Percentiles rank a stretch among this genome's conserved stretches.
These are phyloP conservation scores for Rhodomyrtus tomentosa DNA, from an alignment of 345 rosid species.

Conservation along the genomic window DNA sequence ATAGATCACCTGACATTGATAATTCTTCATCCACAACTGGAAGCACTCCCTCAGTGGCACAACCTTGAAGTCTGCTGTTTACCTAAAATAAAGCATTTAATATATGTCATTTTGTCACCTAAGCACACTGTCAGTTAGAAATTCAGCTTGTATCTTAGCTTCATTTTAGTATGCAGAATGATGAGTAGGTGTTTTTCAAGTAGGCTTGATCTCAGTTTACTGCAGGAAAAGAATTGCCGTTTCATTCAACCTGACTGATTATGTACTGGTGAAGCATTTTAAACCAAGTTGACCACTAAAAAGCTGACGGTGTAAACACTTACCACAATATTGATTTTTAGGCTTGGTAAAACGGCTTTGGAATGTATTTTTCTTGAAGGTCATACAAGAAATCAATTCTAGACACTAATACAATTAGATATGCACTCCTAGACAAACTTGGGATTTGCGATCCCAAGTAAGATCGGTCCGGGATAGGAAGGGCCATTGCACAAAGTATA, in stretches of 20 bases:
- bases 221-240: background rate
- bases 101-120: background rate
- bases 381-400: background rate
- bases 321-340: background rate
- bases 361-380: background rate
- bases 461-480: background rate
- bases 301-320: background rate
- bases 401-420: background rate
- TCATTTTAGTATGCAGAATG: background rate
- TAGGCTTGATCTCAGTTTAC: background rate
- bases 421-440: background rate
- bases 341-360: background rate
- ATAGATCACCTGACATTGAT: background rate
- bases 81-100: background rate
- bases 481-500: background rate
- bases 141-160: background rate
- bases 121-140: background rate
- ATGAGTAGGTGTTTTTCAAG: background rate
- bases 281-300: background rate
- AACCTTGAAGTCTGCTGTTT: background rate
- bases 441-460: background rate
- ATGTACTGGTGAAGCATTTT: background rate
- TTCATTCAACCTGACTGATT: background rate
- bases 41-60: background rate
- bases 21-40: background rate